Evolutionary conservation across 2,329 filamentous ascomycete genomes (phyloP).

Genomic region (Penicillium freii): DNA sequence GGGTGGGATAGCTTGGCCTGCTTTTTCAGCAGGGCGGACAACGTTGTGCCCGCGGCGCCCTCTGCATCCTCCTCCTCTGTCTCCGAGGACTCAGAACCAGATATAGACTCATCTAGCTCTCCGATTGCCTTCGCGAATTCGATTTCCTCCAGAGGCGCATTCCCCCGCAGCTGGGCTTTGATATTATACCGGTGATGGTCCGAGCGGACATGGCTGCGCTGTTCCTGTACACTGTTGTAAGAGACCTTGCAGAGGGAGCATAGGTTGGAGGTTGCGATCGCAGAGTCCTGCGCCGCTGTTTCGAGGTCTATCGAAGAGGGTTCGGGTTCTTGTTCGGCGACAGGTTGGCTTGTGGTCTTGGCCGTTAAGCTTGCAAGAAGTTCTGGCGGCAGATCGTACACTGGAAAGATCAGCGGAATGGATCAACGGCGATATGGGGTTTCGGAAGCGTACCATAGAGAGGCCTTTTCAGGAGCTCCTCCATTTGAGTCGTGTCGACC

Average conservation of each 20-base stretch:
- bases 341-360: conserved; percentile 48
- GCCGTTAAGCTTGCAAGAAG: conserved; percentile 66
- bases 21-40: conserved; percentile 75
- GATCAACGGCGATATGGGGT: background rate
- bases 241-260: conserved; percentile 76
- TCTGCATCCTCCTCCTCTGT: conserved; percentile 63
- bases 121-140: conserved; percentile 87
- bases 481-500: conserved; percentile 26
- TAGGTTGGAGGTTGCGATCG: conserved; percentile 60
- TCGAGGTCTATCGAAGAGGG: conserved; percentile 25
- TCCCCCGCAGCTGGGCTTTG: conserved; percentile 81
- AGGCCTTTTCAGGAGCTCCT: conserved; percentile 48
- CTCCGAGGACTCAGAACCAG: conserved; percentile 67
- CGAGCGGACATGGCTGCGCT: conserved; percentile 80
- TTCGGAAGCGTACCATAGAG: conserved; percentile 46
- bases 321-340: conserved; percentile 25
- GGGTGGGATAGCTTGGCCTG: conserved; percentile 68
- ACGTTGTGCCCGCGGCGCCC: conserved; percentile 48
- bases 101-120: conserved; percentile 89
- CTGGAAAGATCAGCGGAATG: conserved; percentile 46
- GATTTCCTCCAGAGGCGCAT: conserved; percentile 67
- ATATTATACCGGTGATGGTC: conserved; percentile 93
- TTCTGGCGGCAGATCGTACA: conserved; percentile 78
- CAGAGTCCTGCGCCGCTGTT: conserved; percentile 41
- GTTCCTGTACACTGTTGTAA: conserved; percentile 73